Percentiles rank a stretch among this genome's conserved stretches.
Evolutionary conservation across 345 rosid species (phyloP).

Genomic region (Brassica carinata): DNA sequence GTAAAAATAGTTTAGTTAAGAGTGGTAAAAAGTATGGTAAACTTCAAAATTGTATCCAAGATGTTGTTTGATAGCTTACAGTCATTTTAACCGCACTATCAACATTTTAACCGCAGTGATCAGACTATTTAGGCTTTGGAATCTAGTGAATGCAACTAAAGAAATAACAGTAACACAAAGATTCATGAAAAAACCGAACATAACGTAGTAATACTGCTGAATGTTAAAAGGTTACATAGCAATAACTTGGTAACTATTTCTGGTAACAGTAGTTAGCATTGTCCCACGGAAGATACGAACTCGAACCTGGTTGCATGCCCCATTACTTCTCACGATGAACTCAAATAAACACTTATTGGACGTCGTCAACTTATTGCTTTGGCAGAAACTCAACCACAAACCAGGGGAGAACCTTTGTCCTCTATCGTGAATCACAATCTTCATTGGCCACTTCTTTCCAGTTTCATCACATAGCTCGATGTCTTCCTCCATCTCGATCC

Average conservation of each 20-base stretch:
- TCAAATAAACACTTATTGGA: constrained; percentile 21
- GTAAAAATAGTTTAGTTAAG: too few relatives aligned
- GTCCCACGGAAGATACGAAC: constrained; percentile 19
- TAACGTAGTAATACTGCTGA: background rate
- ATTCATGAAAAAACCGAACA: background rate
- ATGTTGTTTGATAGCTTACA: too few relatives aligned
- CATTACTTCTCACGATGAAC: constrained; percentile 29
- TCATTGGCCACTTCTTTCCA: constrained; percentile 31
- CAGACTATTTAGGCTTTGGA: too few relatives aligned
- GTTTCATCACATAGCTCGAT: constrained; percentile 29
- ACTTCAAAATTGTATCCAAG: background rate
- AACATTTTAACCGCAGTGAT: too few relatives aligned
- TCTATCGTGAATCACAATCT: background rate
- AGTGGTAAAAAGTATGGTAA: background rate
- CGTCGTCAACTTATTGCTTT: background rate
- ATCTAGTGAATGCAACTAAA: too few relatives aligned
- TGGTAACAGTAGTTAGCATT: constrained; percentile 1
- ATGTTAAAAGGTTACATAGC: constrained; percentile 6
- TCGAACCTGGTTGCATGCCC: constrained; percentile 26
- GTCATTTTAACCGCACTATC: too few relatives aligned
- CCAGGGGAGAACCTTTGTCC: background rate
- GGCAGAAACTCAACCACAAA: constrained; percentile 5
- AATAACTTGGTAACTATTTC: constrained; percentile 10
- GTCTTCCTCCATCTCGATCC: constrained; percentile 19
- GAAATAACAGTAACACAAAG: background rate